phyloP scores from a whole-genome alignment of 345 rosid species.

The Eucalyptus melliodora region DNA sequence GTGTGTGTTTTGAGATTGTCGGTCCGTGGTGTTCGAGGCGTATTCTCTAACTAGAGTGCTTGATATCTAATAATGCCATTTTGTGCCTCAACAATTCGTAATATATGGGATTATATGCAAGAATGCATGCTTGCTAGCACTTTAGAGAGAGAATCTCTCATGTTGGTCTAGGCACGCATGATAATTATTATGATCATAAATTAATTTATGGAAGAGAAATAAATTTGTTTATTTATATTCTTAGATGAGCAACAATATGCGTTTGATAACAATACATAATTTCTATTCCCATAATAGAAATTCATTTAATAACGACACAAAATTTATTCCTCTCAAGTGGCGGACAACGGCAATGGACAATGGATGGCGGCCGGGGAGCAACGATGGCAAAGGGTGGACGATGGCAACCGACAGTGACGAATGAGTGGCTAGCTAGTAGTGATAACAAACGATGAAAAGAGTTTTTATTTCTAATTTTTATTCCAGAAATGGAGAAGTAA shows the following conservation, averaged over 20 bases:
- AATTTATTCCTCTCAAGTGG: too few relatives aligned
- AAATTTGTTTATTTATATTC: too few relatives aligned
- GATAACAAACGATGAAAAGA: accelerated
- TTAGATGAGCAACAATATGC: too few relatives aligned
- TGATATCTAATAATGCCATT: background rate
- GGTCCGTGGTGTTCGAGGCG: background rate
- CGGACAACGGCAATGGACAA: too few relatives aligned
- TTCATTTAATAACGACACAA: too few relatives aligned
- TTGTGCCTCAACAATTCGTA: background rate
- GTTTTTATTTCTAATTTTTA: too few relatives aligned
- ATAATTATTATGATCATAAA: too few relatives aligned
- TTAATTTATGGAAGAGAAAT: too few relatives aligned
- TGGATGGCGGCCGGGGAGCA: accelerated
- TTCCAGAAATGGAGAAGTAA: too few relatives aligned
- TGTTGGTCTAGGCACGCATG: accelerated
- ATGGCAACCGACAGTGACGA: accelerated
- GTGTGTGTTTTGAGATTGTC: background rate
- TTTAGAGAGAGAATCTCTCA: background rate
- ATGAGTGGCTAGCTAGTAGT: too few relatives aligned
- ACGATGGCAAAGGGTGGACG: accelerated
- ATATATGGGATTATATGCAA: background rate
- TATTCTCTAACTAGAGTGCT: background rate
- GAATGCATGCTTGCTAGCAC: background rate
- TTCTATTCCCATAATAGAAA: too few relatives aligned
- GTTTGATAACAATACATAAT: too few relatives aligned